Conservation (phyloP, 495 filamentous ascomycete species). For the Aspergillus biplanus region DNA sequence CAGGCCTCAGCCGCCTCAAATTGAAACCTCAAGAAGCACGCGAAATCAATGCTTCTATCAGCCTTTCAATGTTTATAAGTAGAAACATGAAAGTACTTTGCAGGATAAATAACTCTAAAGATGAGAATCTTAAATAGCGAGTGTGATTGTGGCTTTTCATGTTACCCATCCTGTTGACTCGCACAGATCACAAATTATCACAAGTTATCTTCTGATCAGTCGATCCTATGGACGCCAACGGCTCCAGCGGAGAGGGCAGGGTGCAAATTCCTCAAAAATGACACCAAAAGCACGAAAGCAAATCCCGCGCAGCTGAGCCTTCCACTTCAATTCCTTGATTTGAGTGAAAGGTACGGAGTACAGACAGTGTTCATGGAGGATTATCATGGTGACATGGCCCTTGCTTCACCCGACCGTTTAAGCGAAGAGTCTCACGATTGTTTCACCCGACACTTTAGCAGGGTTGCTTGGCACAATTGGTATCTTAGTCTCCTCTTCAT, state of each 20-base stretch:
- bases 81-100: not conserved
- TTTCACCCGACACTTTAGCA: slow-evolving; percentile 9
- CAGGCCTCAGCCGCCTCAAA: no score
- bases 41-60: no score
- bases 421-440: slow-evolving; percentile 20
- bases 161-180: not conserved
- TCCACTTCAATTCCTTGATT: not conserved
- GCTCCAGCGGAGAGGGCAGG: not conserved
- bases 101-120: not conserved
- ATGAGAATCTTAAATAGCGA: not conserved
- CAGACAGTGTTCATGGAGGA: no score
- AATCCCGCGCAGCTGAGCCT: not conserved
- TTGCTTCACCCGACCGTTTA: not conserved
- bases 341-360: not conserved
- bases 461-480: not conserved
- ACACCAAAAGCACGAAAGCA: not conserved
- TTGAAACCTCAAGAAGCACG: no score
- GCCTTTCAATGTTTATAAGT: no score
- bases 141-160: not conserved
- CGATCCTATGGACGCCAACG: not conserved
- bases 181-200: slow-evolving; percentile 8
- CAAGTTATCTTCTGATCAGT: slow-evolving; percentile 8
- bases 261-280: no score
- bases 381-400: no score
- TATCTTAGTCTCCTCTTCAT: not conserved